phyloP scores from a whole-genome alignment of 2,329 filamentous ascomycete species.

The Colletotrichum brevisporum region DNA sequence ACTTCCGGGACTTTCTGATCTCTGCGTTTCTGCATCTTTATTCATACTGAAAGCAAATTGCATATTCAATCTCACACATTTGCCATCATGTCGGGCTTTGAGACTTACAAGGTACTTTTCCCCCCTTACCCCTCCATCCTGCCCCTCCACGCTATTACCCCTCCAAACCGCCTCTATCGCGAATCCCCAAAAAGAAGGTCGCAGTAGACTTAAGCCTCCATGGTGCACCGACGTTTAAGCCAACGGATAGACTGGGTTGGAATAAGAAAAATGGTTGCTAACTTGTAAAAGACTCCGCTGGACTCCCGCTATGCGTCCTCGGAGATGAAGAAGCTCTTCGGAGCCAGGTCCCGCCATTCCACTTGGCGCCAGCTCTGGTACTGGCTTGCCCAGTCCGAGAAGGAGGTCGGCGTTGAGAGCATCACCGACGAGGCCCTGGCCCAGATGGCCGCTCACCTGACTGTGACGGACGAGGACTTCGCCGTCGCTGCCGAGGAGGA shows the following conservation, averaged over 20 bases:
- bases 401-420: conserved; percentile 79
- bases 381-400: conserved; percentile 84
- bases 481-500: conserved; percentile 82
- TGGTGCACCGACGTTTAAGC: too few species aligned
- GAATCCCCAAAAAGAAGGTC: too few species aligned
- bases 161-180: neutral
- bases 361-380: conserved; percentile 92
- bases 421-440: conserved; percentile 83
- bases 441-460: conserved; percentile 81
- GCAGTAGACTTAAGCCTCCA: too few species aligned
- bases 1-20: neutral
- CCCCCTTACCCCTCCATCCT: too few species aligned
- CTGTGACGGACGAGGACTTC: conserved; percentile 85
- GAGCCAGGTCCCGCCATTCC: conserved; percentile 78
- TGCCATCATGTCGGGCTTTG: conserved; percentile 7
- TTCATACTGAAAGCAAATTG: too few species aligned
- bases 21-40: neutral
- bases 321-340: conserved; percentile 87
- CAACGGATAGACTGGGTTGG: too few species aligned
- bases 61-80: neutral
- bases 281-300: conserved; percentile 50
- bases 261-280: neutral
- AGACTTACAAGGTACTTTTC: conserved; percentile 6
- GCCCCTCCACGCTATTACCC: neutral
- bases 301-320: conserved; percentile 79